Percentiles rank a stretch among this genome's conserved stretches.
Evolutionary conservation across 176 grass and related monocot species (phyloP).

Genomic region (Urochloa ruziziensis): DNA sequence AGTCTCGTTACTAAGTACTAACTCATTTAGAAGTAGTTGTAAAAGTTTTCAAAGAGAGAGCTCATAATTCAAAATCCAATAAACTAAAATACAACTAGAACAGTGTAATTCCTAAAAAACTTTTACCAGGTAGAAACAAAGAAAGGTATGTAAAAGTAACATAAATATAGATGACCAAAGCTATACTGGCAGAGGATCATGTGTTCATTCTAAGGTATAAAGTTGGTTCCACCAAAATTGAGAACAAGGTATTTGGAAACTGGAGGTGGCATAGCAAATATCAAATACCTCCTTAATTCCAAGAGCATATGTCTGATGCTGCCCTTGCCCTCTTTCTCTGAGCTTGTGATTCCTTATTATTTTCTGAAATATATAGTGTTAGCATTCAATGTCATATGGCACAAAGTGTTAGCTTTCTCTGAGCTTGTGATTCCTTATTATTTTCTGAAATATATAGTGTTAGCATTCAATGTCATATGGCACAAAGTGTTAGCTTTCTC

Average conservation of each 20-base stretch:
- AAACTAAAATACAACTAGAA: not conserved
- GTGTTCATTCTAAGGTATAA: not conserved
- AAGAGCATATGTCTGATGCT: slow-evolving; percentile 97
- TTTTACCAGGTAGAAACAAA: not conserved
- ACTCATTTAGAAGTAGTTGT: not conserved
- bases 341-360: slow-evolving; percentile 81
- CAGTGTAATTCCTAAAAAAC: not conserved
- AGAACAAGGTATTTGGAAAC: slow-evolving; percentile 8
- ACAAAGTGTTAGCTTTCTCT: too few relatives aligned
- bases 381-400: too few relatives aligned
- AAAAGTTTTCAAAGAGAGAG: not conserved
- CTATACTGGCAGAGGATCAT: not conserved
- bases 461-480: too few relatives aligned
- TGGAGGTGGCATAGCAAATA: not conserved
- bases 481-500: too few relatives aligned
- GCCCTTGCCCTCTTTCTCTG: slow-evolving; percentile 80
- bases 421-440: slow-evolving; percentile 77
- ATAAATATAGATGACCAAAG: not conserved
- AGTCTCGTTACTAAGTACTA: not conserved
- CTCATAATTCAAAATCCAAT: not conserved
- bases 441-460: slow-evolving; percentile 49
- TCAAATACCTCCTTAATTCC: slow-evolving; percentile 91
- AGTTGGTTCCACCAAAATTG: not conserved
- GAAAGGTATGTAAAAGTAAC: not conserved
- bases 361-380: slow-evolving; percentile 46